Base-by-base conservation (phyloP, 768 basidiomycete species). In the Tylopilus rubrobrunneus region DNA sequence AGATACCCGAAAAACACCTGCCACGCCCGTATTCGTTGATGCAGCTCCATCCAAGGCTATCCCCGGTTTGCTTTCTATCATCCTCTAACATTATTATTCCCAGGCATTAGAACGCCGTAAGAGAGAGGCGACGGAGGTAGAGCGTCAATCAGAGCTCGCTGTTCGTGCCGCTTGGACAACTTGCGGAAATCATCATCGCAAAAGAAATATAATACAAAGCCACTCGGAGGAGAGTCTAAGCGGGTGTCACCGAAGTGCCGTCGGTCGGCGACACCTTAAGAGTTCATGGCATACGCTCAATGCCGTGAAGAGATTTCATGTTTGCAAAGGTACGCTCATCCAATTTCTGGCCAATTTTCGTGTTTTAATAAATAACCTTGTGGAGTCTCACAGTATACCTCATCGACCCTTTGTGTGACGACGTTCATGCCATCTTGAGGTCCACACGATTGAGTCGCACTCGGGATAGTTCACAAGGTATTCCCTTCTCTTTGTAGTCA, bases 381-480 rank as follows among this genome's bases (percentile, higher is more conserved):
- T 47, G 85, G 89, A 84, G 45, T 77, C 76, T 41, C 71, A 83
- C 79, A 10, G 73, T 81, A 0, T 91, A 86, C 68, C 74, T 83
- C 51, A 89, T 87, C 0, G 88, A 90, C 55, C 89, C 90, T 8
- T 69, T 92, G 15, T 82, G 82, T 62, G 87, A 90, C 54, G 81
- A 85, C 56, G 72, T 80, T 15, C 72, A 78, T 53, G 73, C 72
- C n/a, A 76, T 25, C 74, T 93, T 5, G 89, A 91, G 60, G 73
- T 92, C 10, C 79, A 84, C 60, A 71, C 82, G 6, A 76, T 89
- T 23, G 76, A 76, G 17, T 92, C 93, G 61, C 74, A 79, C 45
- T 78, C 85, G 92, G 63, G 72, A 74, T 1, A 81, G 81, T 0
- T 77, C 64, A 9, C 86, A 87, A 75, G 90, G 86, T 73, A 48